Conservation (phyloP, 306 rosid genomes). For the Pachyrhizus erosus region DNA sequence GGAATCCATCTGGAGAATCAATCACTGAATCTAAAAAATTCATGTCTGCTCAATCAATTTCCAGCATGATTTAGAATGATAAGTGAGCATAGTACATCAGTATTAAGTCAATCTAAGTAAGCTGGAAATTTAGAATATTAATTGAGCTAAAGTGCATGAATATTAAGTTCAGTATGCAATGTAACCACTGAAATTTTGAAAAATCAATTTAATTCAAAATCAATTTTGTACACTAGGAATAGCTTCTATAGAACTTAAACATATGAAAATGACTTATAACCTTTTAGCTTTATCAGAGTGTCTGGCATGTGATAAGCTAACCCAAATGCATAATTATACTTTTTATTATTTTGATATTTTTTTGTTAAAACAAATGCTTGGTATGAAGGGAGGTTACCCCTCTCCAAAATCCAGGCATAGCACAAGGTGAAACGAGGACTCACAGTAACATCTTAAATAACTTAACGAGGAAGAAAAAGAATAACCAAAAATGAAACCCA, state of each 20-base stretch:
- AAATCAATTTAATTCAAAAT: too few species aligned
- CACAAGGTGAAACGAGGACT: neutral
- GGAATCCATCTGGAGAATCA: conserved; percentile 54
- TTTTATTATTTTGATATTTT: neutral
- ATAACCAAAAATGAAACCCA: conserved; percentile 1
- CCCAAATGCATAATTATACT: neutral
- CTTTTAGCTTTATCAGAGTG: too few species aligned
- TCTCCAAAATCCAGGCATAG: neutral
- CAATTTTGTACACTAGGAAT: too few species aligned
- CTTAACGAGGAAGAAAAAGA: neutral
- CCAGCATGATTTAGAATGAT: neutral
- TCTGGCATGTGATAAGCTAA: neutral
- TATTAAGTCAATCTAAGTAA: neutral
- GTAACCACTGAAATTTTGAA: neutral
- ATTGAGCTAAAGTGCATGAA: neutral
- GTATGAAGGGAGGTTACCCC: neutral
- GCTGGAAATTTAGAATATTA: neutral
- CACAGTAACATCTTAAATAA: neutral
- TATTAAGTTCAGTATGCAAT: conserved; percentile 7
- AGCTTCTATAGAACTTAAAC: too few species aligned
- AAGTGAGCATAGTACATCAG: neutral
- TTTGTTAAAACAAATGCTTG: neutral
- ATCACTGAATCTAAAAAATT: conserved; percentile 36
- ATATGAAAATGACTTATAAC: too few species aligned
- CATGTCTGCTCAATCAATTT: conserved; percentile 22